These are phyloP conservation scores for Ambrosia trifida DNA, from an alignment of 129 eudicot genomes.

Conservation along the genomic window DNA sequence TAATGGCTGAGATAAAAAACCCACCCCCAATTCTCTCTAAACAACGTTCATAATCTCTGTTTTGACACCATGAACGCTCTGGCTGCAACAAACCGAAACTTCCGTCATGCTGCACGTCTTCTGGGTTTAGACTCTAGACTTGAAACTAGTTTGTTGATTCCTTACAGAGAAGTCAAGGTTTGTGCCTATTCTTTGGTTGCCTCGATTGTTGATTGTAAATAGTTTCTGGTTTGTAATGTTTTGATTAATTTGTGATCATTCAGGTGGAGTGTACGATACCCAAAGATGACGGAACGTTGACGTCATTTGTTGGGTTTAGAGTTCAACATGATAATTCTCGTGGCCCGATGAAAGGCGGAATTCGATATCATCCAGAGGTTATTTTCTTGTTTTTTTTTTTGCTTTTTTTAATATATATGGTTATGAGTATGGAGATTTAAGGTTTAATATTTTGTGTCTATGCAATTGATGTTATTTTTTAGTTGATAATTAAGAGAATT, in stretches of 20 bases:
- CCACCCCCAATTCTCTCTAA: conserved; percentile 32
- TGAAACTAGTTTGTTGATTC: conserved; percentile 77
- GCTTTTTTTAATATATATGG: not conserved
- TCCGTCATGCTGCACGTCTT: conserved; percentile 67
- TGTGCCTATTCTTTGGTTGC: not conserved
- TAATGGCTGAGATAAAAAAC: conserved; percentile 35
- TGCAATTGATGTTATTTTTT: not conserved
- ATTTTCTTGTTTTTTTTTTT: not conserved
- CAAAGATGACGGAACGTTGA: conserved; percentile 66
- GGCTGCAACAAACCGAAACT: conserved; percentile 79
- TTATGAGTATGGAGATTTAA: not conserved
- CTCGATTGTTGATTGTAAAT: not conserved
- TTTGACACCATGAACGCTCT: conserved; percentile 51
- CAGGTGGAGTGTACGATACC: conserved; percentile 86
- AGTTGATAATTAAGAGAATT: not conserved
- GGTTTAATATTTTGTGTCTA: not conserved
- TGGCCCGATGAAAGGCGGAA: conserved; percentile 91
- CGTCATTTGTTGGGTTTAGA: conserved; percentile 64
- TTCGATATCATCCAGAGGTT: conserved; percentile 79
- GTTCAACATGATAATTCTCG: conserved; percentile 87
- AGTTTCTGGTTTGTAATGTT: not conserved
- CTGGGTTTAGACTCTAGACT: conserved; percentile 60
- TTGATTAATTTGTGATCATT: conserved; percentile 9
- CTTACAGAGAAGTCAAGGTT: conserved; percentile 74
- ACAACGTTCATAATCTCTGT: conserved; percentile 31